Base-by-base conservation (phyloP, 2,329 filamentous ascomycete species). In the Leptographium galeiforme region DNA sequence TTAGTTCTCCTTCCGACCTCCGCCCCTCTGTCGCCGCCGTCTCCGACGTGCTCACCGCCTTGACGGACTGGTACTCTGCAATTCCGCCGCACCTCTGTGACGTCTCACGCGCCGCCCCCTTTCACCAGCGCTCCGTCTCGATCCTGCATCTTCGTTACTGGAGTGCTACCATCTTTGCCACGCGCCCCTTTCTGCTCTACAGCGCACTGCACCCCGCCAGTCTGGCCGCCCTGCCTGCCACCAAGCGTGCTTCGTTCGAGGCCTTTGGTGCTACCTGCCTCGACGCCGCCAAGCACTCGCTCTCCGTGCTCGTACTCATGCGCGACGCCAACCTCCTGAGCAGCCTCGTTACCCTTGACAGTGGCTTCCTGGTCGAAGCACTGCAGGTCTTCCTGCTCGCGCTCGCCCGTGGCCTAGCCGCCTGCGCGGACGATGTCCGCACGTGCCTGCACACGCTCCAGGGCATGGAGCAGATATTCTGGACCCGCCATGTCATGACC, bases 111-210 rank as follows among this genome's bases (percentile, higher is more conserved):
- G 60, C 57, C 0, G 55, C 61, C 1, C 51, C 58, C 1, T 60
- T 57, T 46, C 61, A 63, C 52, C 54, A 59, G 47, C 60, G 62
- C 10, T 59, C 60, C 16, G 60, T 63, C 2, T 59, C 60, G 2
- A 53, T 62, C 6, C 54, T 64, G 25, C 61, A 62, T 19, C 54
- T 62, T 25, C 57, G 61, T 8, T 62, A 61, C 56, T 62, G 59
- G 59, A 58, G 56, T 52, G 51, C 55, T 30, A 52, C 56, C 32
- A 50, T 61, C 11, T 60, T 61, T 34, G 58, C 58, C 39, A 62
- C 61, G 0, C 59, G 61, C 2, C 74, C 79, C 33, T 64, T 64
- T 39, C 49, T 63, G 39, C 56, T 63, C 2, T 61, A 63, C 47
- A 55, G 50, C 16, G 59, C 58, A 1, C 51, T 59, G 16, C 56